phyloP scores from a whole-genome alignment of 2,329 filamentous ascomycete species.

The Colletotrichum lupini region DNA sequence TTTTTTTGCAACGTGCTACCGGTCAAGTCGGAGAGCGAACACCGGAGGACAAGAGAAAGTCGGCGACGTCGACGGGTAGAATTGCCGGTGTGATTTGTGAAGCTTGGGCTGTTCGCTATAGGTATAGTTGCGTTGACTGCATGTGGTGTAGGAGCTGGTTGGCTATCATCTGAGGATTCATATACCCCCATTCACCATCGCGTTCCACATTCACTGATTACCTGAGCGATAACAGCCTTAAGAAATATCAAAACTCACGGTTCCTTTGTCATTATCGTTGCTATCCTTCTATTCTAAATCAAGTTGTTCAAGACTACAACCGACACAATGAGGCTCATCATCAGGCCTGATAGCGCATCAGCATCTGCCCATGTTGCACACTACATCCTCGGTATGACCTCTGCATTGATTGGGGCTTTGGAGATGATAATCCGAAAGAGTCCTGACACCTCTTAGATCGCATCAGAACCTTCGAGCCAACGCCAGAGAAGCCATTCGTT shows the following conservation, averaged over 20 bases:
- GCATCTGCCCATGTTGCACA: conserved; percentile 77
- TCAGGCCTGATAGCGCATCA: conserved; percentile 70
- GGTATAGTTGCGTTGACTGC: background rate
- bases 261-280: background rate
- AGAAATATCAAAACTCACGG: background rate
- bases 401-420: background rate
- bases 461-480: conserved; percentile 38
- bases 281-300: background rate
- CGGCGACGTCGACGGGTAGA: conserved; percentile 11
- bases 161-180: background rate
- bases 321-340: conserved; percentile 75
- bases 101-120: background rate
- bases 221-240: background rate
- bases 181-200: background rate
- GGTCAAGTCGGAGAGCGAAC: conserved; percentile 11
- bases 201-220: background rate
- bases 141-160: background rate
- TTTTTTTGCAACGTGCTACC: conserved; percentile 6
- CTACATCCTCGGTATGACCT: conserved; percentile 73
- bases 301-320: background rate
- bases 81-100: background rate
- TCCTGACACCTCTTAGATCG: conserved; percentile 52
- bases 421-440: too few relatives aligned
- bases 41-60: background rate
- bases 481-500: conserved; percentile 38